Percentiles rank a stretch among this genome's conserved stretches.
Evolutionary conservation across 192 early-diverging fungal genomes (phyloP).

Genomic region (Umbelopsis sp.): DNA sequence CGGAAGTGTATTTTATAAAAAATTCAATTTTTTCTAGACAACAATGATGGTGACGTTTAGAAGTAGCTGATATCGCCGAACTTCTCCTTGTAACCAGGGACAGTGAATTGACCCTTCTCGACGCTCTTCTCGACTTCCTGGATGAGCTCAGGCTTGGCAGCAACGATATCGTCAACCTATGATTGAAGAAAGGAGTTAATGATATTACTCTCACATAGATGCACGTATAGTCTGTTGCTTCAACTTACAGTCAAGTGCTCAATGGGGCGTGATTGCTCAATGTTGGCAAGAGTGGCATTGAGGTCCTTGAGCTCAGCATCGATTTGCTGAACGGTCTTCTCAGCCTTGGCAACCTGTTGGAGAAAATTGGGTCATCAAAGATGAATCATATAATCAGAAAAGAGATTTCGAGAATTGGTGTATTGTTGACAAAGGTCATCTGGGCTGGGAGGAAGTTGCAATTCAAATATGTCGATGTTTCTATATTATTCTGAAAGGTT

Average conservation of each 20-base stretch:
- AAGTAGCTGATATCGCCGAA: slow-evolving; percentile 76
- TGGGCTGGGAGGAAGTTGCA: not conserved
- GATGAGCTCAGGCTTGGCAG: slow-evolving; percentile 91
- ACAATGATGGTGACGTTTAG: slow-evolving; percentile 43
- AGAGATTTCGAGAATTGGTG: not conserved
- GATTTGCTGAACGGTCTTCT: slow-evolving; percentile 84
- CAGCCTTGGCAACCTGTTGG: slow-evolving; percentile 73
- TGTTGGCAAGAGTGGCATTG: slow-evolving; percentile 87
- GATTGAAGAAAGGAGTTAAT: slow-evolving; percentile 13
- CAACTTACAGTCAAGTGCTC: slow-evolving; percentile 86
- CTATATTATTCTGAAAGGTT: not conserved
- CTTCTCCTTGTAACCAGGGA: slow-evolving; percentile 96
- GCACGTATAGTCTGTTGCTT: not conserved
- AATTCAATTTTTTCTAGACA: slow-evolving; percentile 15
- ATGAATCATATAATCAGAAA: not conserved
- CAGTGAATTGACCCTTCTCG: slow-evolving; percentile 88
- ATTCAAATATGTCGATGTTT: not conserved
- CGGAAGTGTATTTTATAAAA: slow-evolving; percentile 8
- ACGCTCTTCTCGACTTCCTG: slow-evolving; percentile 87
- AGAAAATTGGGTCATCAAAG: not conserved
- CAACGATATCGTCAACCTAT: slow-evolving; percentile 91
- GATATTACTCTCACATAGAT: not conserved
- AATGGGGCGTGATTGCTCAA: slow-evolving; percentile 91
- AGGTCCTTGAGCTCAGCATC: slow-evolving; percentile 86
- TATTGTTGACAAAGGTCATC: not conserved